Evolutionary conservation across 2,329 filamentous ascomycete genomes (phyloP).

Genomic region (Coleophoma cylindrospora): DNA sequence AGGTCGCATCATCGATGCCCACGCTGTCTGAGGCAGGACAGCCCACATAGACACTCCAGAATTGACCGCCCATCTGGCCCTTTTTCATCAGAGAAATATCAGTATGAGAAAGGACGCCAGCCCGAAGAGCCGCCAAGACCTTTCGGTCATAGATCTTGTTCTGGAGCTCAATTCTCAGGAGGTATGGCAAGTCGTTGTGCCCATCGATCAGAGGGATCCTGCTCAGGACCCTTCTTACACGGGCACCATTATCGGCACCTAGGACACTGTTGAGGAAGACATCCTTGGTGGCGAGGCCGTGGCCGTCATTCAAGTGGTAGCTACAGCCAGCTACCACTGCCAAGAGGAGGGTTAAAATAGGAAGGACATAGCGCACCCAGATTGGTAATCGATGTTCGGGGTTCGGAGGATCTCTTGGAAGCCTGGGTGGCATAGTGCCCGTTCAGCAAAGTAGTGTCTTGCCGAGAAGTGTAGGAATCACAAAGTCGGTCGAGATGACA

Average conservation of each 20-base stretch:
- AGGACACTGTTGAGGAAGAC: not conserved
- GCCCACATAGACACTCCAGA: conserved; percentile 22
- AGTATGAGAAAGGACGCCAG: conserved; percentile 13
- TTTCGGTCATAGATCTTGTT: conserved; percentile 8
- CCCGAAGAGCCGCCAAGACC: not conserved
- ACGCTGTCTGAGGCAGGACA: conserved; percentile 11
- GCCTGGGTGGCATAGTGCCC: too few relatives aligned
- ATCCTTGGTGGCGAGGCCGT: not conserved
- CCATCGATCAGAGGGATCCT: conserved; percentile 23
- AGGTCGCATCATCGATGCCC: conserved; percentile 9
- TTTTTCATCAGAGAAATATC: conserved; percentile 16
- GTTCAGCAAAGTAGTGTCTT: too few relatives aligned
- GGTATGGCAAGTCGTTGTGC: conserved; percentile 23
- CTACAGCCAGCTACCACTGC: too few relatives aligned
- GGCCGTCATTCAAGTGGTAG: not conserved
- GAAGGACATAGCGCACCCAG: too few relatives aligned
- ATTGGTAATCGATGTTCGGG: too few relatives aligned
- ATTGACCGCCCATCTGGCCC: conserved; percentile 20
- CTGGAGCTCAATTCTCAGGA: conserved; percentile 16
- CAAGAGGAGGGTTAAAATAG: too few relatives aligned
- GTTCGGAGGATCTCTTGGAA: too few relatives aligned
- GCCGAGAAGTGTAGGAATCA: too few relatives aligned
- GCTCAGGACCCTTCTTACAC: conserved; percentile 11
- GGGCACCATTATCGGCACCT: not conserved
- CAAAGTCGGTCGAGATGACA: too few relatives aligned